phyloP scores from a whole-genome alignment of 1,139 yeast species.

The Pichia inconspicua region DNA sequence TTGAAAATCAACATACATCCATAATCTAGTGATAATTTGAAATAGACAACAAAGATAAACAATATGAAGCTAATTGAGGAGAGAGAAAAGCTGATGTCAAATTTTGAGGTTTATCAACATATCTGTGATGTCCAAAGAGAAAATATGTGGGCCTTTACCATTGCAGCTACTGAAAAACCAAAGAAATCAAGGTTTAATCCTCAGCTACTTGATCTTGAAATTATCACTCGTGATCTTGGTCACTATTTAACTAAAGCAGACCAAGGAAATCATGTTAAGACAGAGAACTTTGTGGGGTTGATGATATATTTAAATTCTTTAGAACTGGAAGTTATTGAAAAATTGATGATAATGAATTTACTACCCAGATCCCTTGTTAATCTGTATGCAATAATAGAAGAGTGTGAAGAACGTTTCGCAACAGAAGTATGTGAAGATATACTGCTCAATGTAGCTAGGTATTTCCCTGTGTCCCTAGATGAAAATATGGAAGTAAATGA shows the following conservation, averaged over 20 bases:
- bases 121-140: conserved; percentile 43
- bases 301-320: conserved; percentile 45
- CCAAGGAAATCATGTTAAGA: conserved; percentile 19
- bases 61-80: conserved; percentile 34
- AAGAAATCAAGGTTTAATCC: conserved; percentile 30
- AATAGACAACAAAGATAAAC: no score
- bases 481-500: conserved; percentile 11
- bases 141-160: conserved; percentile 39
- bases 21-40: no score
- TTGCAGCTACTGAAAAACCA: conserved; percentile 23
- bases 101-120: conserved; percentile 63
- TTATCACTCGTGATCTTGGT: conserved; percentile 54
- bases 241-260: conserved; percentile 30
- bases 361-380: conserved; percentile 76
- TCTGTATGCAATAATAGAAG: conserved; percentile 76
- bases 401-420: conserved; percentile 75
- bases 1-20: no score
- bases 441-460: conserved; percentile 39
- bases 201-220: conserved; percentile 49
- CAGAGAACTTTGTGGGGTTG: conserved; percentile 44
- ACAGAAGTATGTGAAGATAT: conserved; percentile 55
- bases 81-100: conserved; percentile 61
- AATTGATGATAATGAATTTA: conserved; percentile 72
- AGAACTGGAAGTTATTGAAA: conserved; percentile 72
- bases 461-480: conserved; percentile 35